phyloP scores from a whole-genome alignment of 495 filamentous ascomycete species.

The Parachaetomium inaequale region DNA sequence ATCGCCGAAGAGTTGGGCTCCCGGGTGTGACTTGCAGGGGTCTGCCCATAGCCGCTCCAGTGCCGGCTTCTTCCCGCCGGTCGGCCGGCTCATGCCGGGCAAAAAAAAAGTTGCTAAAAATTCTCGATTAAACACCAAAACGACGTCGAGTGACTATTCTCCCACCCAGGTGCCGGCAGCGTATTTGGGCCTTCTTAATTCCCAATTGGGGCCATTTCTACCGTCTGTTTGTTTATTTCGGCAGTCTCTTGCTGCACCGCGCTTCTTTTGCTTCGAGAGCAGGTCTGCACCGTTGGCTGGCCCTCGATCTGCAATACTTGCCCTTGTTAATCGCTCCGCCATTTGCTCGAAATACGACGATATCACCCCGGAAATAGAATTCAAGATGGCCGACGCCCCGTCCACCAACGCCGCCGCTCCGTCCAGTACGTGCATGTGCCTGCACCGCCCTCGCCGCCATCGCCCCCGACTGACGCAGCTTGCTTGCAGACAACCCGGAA shows the following conservation, averaged over 20 bases:
- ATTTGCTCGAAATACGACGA: conserved; percentile 5
- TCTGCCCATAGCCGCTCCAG: conserved; percentile 20
- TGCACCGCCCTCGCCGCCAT: not conserved
- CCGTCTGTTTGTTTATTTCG: not conserved
- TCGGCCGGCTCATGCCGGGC: conserved; percentile 19
- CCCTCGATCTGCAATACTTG: conserved; percentile 15
- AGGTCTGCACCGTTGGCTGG: conserved; percentile 7
- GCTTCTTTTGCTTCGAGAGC: conserved; percentile 15
- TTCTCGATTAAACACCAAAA: not conserved
- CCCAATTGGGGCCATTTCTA: conserved; percentile 16
- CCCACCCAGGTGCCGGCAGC: conserved; percentile 1
- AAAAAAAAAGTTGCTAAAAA: conserved; percentile 21
- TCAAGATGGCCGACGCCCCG: conserved; percentile 21
- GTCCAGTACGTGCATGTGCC: conserved; percentile 13
- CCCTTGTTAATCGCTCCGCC: conserved; percentile 8
- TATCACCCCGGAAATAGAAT: not conserved
- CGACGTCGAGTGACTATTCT: not conserved
- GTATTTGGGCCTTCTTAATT: not conserved
- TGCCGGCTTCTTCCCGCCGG: conserved; percentile 18
- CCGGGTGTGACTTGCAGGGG: conserved; percentile 7
- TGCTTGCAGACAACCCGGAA: conserved; percentile 22
- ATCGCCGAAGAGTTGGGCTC: not conserved
- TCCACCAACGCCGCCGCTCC: conserved; percentile 12
- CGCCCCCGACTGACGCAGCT: conserved; percentile 11
- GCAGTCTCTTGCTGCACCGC: not conserved